Conservation (phyloP, 257 asterid genomes). For the Primulina eburnea region DNA sequence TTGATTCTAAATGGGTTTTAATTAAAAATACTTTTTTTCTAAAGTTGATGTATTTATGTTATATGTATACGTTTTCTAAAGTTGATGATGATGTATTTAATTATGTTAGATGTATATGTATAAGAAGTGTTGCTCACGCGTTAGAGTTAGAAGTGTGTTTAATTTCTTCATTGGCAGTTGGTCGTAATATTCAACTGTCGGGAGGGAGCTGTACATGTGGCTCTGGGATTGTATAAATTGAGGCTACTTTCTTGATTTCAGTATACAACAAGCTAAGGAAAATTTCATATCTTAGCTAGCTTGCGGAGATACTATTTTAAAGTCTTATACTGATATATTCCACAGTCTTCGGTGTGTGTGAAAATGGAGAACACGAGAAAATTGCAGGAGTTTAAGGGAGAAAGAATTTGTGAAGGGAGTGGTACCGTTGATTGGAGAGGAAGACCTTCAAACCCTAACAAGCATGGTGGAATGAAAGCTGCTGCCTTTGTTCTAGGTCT, state of each 20-base stretch:
- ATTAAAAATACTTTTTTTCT: neutral
- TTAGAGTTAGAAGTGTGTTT: slow-evolving; percentile 15
- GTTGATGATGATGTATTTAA: neutral
- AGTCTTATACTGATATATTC: neutral
- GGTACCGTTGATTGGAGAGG: slow-evolving; percentile 82
- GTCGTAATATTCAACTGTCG: slow-evolving; percentile 12
- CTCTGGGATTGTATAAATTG: slow-evolving; percentile 23
- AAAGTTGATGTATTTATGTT: neutral
- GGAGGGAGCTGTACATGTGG: neutral
- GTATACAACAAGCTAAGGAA: neutral
- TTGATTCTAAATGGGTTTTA: neutral
- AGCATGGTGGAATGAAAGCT: slow-evolving; percentile 88
- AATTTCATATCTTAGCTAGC: neutral
- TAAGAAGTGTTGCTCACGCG: slow-evolving; percentile 27
- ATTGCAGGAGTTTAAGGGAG: slow-evolving; percentile 19
- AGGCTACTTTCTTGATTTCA: slow-evolving; percentile 22
- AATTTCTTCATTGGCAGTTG: slow-evolving; percentile 15
- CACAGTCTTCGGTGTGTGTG: neutral
- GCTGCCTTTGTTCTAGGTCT: slow-evolving; percentile 80
- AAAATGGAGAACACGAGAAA: slow-evolving; percentile 40
- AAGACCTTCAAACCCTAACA: slow-evolving; percentile 59
- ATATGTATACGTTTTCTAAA: too few species aligned
- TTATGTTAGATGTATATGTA: neutral
- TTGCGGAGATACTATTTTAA: neutral
- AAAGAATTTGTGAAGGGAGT: slow-evolving; percentile 20